Conservation (phyloP, 2,329 filamentous ascomycete genomes). For the Trematosphaeria pertusa region DNA sequence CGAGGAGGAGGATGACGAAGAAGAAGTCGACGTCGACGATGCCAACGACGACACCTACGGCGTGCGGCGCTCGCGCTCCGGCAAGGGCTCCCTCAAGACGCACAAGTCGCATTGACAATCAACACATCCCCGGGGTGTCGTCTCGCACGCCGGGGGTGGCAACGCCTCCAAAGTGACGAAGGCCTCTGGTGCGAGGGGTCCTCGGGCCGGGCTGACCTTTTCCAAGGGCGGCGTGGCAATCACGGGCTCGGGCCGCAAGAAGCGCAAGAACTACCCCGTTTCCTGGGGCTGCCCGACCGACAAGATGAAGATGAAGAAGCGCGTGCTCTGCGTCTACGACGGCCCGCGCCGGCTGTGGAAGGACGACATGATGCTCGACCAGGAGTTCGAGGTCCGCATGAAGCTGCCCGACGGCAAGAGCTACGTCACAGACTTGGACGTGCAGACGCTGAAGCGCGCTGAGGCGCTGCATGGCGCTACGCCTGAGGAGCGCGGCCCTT, state of each 20-base stretch:
- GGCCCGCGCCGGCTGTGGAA: slow-evolving; percentile 88
- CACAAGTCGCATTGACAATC: slow-evolving; percentile 58
- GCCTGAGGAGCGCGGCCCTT: slow-evolving; percentile 85
- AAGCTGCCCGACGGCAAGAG: slow-evolving; percentile 70
- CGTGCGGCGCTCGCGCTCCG: slow-evolving; percentile 52
- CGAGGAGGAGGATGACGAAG: slow-evolving; percentile 68
- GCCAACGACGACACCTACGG: slow-evolving; percentile 63
- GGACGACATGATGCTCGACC: slow-evolving; percentile 98
- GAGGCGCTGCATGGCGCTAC: slow-evolving; percentile 81
- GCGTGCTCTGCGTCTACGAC: slow-evolving; percentile 91
- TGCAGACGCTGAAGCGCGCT: slow-evolving; percentile 88
- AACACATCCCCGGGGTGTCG: slow-evolving; percentile 59
- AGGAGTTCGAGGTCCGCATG: slow-evolving; percentile 91
- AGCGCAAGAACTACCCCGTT: slow-evolving; percentile 89
- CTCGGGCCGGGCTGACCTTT: slow-evolving; percentile 71
- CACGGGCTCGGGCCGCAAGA: slow-evolving; percentile 73
- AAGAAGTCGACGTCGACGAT: slow-evolving; percentile 60
- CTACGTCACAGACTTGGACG: slow-evolving; percentile 92
- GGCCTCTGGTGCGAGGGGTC: slow-evolving; percentile 37
- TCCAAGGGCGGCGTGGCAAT: slow-evolving; percentile 75
- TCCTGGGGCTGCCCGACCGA: slow-evolving; percentile 92
- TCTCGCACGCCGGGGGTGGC: slow-evolving; percentile 45
- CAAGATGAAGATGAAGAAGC: slow-evolving; percentile 99
- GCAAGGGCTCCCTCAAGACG: slow-evolving; percentile 60
- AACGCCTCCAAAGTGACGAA: slow-evolving; percentile 49